Percentiles rank a stretch among this genome's conserved stretches.
Evolutionary conservation across 805 yeast genomes (phyloP).

Genomic region (Diddensiella transvaalensis): DNA sequence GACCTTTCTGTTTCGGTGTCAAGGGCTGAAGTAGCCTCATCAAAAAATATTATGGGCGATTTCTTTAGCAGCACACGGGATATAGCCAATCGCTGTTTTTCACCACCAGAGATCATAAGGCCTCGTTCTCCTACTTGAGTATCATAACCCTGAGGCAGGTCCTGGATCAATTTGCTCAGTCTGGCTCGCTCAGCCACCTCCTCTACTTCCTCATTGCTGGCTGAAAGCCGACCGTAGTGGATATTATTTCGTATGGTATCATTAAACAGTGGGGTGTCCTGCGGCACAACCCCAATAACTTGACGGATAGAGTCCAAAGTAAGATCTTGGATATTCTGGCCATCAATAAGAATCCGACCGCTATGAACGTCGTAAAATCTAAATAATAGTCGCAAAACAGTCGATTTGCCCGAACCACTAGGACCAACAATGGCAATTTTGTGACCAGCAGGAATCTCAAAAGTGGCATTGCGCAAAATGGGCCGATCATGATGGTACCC

Average conservation of each 20-base stretch:
- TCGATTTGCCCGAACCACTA: conserved; percentile 93
- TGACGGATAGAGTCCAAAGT: conserved; percentile 70
- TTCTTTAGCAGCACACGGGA: conserved; percentile 83
- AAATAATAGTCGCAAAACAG: conserved; percentile 77
- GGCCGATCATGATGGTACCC: conserved; percentile 90
- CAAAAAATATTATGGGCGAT: conserved; percentile 89
- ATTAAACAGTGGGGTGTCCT: conserved; percentile 93
- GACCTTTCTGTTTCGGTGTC: conserved; percentile 96
- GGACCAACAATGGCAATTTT: conserved; percentile 96
- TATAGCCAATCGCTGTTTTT: conserved; percentile 91
- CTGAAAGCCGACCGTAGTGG: conserved; percentile 73
- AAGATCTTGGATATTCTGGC: conserved; percentile 76
- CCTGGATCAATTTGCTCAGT: conserved; percentile 56
- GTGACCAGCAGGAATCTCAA: conserved; percentile 84
- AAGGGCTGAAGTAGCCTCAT: conserved; percentile 92
- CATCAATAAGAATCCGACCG: conserved; percentile 82
- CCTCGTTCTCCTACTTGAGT: conserved; percentile 95
- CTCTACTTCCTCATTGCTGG: conserved; percentile 68
- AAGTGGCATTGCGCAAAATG: conserved; percentile 73
- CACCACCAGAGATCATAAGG: conserved; percentile 99
- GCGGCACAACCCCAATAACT: conserved; percentile 90
- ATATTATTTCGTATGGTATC: conserved; percentile 86
- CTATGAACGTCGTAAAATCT: conserved; percentile 80
- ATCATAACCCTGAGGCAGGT: conserved; percentile 76
- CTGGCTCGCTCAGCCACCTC: conserved; percentile 67